Conservation (phyloP, 805 yeast genomes). For the Ogataea paradorogensis region DNA sequence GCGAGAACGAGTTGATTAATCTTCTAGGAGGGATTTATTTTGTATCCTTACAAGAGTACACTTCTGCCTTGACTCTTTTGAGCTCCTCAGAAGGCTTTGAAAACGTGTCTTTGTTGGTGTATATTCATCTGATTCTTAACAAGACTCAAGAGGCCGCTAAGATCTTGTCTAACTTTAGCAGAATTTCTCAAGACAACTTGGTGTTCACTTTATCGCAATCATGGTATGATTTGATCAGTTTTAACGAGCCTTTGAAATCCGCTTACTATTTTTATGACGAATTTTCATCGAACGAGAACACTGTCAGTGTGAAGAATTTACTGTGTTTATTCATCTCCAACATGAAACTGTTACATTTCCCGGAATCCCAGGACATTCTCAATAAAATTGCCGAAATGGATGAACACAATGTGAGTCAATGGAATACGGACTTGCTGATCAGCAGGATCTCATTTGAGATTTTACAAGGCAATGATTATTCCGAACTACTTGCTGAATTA, state of each 20-base stretch:
- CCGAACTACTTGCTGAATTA: conserved; percentile 34
- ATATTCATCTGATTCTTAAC: conserved; percentile 39
- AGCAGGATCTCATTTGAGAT: conserved; percentile 63
- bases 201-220: conserved; percentile 78
- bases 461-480: conserved; percentile 42
- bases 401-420: conserved; percentile 13
- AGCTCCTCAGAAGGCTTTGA: conserved; percentile 38
- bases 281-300: conserved; percentile 54
- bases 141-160: conserved; percentile 45
- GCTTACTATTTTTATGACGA: conserved; percentile 77
- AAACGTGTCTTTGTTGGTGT: conserved; percentile 37
- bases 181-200: conserved; percentile 66
- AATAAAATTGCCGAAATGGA: conserved; percentile 35
- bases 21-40: conserved; percentile 19
- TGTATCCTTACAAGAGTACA: conserved; percentile 37
- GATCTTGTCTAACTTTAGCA: conserved; percentile 42
- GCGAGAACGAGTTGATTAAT: conserved; percentile 13
- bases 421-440: conserved; percentile 51
- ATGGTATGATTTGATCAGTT: conserved; percentile 46
- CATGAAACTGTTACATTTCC: conserved; percentile 72
- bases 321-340: conserved; percentile 70
- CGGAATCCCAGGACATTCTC: conserved; percentile 75
- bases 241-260: conserved; percentile 43
- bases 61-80: conserved; percentile 40
- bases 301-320: conserved; percentile 45